These are phyloP conservation scores for Pholiota adiposa DNA, from an alignment of 1,284 basidiomycete species.

Conservation along the genomic window DNA sequence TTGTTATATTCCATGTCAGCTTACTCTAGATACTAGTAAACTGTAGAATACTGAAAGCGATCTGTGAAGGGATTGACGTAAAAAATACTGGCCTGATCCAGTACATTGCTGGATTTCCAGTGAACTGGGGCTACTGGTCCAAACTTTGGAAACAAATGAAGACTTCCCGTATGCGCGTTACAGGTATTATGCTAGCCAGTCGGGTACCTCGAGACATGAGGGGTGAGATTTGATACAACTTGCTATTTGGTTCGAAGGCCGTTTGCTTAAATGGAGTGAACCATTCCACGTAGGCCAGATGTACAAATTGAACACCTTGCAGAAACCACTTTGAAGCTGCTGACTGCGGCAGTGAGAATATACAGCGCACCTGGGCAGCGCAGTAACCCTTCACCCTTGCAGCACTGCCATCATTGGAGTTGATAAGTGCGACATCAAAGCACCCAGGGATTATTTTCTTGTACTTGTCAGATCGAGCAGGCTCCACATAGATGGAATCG, in stretches of 20 bases:
- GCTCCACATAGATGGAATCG: conserved; percentile 19
- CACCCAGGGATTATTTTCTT: conserved; percentile 15
- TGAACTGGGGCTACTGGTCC: too few relatives aligned
- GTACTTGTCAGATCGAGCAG: conserved; percentile 2
- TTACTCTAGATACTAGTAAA: too few relatives aligned
- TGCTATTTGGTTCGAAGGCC: conserved; percentile 12
- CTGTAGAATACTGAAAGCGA: too few relatives aligned
- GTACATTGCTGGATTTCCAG: too few relatives aligned
- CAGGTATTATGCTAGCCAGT: too few relatives aligned
- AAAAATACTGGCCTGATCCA: too few relatives aligned
- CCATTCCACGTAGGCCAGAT: conserved; percentile 26
- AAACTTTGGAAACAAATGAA: too few relatives aligned
- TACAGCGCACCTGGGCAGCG: conserved; percentile 15
- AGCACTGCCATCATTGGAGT: not conserved
- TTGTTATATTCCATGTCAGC: too few relatives aligned
- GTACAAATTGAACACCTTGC: not conserved
- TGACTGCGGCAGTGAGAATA: conserved; percentile 17
- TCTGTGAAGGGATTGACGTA: too few relatives aligned
- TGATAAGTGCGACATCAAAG: conserved; percentile 22
- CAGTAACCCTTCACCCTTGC: conserved; percentile 1
- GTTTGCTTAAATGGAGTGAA: conserved; percentile 12
- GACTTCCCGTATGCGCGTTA: too few relatives aligned
- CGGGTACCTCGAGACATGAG: too few relatives aligned
- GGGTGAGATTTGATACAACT: conserved; percentile 21
- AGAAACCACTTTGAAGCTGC: not conserved